Evolutionary conservation across 2,329 filamentous ascomycete genomes (phyloP), one percentile per base, ranked within the genome.

Genomic region (Cercospora janseana): DNA sequence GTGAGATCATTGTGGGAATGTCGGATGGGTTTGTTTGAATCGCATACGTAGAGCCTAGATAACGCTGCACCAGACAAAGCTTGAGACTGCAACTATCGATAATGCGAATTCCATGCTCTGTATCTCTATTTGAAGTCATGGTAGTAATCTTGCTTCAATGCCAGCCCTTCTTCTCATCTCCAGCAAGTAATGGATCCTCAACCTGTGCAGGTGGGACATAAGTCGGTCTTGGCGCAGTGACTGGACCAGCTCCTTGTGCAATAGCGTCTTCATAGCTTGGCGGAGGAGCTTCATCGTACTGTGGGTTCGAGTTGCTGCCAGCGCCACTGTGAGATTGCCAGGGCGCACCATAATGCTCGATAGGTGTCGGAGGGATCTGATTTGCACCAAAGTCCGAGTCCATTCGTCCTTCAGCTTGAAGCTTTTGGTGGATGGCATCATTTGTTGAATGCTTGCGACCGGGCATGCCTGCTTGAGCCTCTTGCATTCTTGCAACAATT

Each of bases 181-280:
- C 50, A 4, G 42, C 48, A 44, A 67, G 44, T 21, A 63, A 12
- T 3, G 50, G 54, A 54, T 69, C 67, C 43, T 66, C 64, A 1
- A 35, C 58, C n/a, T 60, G 49, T 12, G 62, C 54, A 27, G 73
- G 73, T 13, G 73, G 72, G 48, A 66, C 70, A 66, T 87, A 90
- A 10, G 81, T 82, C 21, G 85, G 82, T 61, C 90, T 76, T 20
- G 85, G 73, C 54, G 83, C 86, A 65, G 88, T 80, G 49, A 89
- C 81, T 1, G 88, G 87, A 27, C 81, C 85, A 55, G 93, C 71
- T 51, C 84, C 81, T 57, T 88, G 85, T 5, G 89, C 90, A 71
- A 96, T 85, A 9, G 89, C 90, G 69, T 96, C 91, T 70, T 95
- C 90, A 65, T 97, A 97, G 63, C 88, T 95, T 6, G 91, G 91